These are phyloP conservation scores for Suillus lakei DNA, from an alignment of 768 basidiomycete species.

Conservation along the genomic window DNA sequence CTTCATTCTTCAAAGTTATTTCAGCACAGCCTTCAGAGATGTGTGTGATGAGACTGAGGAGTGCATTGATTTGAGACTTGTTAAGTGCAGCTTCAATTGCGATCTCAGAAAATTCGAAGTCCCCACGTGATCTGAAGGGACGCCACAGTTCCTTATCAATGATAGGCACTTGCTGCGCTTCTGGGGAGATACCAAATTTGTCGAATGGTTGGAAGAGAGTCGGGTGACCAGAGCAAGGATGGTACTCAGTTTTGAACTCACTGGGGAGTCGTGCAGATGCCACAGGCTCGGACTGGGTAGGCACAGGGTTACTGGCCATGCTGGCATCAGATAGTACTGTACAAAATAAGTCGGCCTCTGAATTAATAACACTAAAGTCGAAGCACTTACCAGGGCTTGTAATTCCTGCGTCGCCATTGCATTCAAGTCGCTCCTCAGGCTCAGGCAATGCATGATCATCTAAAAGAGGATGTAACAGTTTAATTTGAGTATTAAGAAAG, in stretches of 20 bases:
- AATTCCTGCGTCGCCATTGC: too few relatives aligned
- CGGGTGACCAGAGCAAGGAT: conserved; percentile 21
- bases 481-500: too few relatives aligned
- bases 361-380: neutral
- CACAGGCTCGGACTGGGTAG: neutral
- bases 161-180: neutral
- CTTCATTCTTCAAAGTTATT: conserved; percentile 17
- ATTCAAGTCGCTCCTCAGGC: too few relatives aligned
- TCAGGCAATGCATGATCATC: too few relatives aligned
- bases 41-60: conserved; percentile 27
- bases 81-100: conserved; percentile 17
- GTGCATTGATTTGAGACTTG: conserved; percentile 7
- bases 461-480: too few relatives aligned
- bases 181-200: conserved; percentile 11
- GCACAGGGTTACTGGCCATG: neutral
- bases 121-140: conserved; percentile 7
- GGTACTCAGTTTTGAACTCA: conserved; percentile 30
- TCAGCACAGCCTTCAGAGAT: conserved; percentile 21
- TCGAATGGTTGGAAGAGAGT: conserved; percentile 18
- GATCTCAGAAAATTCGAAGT: conserved; percentile 19
- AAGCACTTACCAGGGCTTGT: neutral
- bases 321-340: neutral
- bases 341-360: neutral
- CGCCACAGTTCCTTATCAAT: conserved; percentile 15
- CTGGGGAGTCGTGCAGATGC: neutral